phyloP scores from a whole-genome alignment of 1,139 yeast species.

The Pichia sp. region DNA sequence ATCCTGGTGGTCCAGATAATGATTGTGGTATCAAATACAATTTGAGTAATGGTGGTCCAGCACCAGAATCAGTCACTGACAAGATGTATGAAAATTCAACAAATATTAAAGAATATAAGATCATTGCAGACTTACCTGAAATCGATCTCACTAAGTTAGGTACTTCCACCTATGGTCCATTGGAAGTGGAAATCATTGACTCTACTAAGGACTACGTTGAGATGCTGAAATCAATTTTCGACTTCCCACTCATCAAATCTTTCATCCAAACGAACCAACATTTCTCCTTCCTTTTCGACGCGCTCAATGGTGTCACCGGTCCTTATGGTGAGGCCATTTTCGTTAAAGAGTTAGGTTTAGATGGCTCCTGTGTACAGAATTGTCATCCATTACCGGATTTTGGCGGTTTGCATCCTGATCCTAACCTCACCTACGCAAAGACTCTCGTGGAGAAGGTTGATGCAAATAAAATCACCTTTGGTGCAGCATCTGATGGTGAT shows the following conservation, averaged over 20 bases:
- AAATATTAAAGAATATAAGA: slow-evolving; percentile 52
- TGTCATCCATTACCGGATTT: slow-evolving; percentile 77
- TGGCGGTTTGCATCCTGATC: slow-evolving; percentile 98
- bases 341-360: slow-evolving; percentile 75
- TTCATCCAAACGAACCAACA: slow-evolving; percentile 51
- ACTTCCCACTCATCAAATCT: slow-evolving; percentile 69
- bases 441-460: slow-evolving; percentile 85
- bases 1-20: slow-evolving; percentile 95
- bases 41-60: slow-evolving; percentile 95
- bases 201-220: slow-evolving; percentile 70
- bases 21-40: slow-evolving; percentile 97
- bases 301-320: slow-evolving; percentile 94
- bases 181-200: slow-evolving; percentile 75
- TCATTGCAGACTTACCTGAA: slow-evolving; percentile 43
- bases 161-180: slow-evolving; percentile 36
- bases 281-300: slow-evolving; percentile 79
- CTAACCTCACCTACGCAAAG: slow-evolving; percentile 90
- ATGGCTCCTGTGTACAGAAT: slow-evolving; percentile 67
- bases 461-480: slow-evolving; percentile 72
- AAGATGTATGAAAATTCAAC: slow-evolving; percentile 70
- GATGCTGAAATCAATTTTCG: slow-evolving; percentile 81
- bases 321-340: slow-evolving; percentile 89
- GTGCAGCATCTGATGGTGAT: slow-evolving; percentile 98
- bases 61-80: slow-evolving; percentile 94
- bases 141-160: slow-evolving; percentile 63